Conservation (phyloP, 345 rosid species). For the Murraya koenigii region DNA sequence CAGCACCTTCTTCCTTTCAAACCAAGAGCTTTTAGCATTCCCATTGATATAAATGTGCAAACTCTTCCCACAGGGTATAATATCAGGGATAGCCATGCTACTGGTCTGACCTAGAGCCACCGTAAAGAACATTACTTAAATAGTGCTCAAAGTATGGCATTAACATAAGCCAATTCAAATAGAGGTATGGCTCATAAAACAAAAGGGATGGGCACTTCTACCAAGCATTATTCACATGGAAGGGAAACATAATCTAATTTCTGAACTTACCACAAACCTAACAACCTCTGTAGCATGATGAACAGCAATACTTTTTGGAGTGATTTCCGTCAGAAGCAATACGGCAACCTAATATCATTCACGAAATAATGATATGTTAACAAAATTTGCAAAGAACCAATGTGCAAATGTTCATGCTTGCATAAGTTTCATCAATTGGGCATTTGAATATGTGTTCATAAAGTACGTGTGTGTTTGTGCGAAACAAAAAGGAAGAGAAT, state of each 20-base stretch:
- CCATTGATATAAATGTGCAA: conserved; percentile 91
- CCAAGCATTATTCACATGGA: background rate
- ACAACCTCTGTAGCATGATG: conserved; percentile 96
- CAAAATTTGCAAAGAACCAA: conserved; percentile 7
- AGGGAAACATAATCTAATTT: background rate
- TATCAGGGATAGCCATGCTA: conserved; percentile 96
- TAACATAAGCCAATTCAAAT: conserved; percentile 2
- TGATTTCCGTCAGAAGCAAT: conserved; percentile 92
- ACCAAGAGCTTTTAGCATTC: conserved; percentile 94
- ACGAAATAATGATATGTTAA: conserved; percentile 7
- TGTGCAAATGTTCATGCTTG: background rate
- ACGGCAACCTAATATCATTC: conserved; percentile 67
- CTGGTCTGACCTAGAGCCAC: conserved; percentile 94
- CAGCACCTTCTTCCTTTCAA: conserved; percentile 87
- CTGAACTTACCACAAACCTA: conserved; percentile 79
- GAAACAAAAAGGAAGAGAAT: background rate
- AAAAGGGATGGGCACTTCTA: background rate
- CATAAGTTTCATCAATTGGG: background rate
- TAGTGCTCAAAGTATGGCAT: background rate
- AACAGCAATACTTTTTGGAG: conserved; percentile 98
- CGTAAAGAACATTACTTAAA: conserved; percentile 36
- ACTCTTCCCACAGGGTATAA: conserved; percentile 96
- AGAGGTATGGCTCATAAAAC: conserved; percentile 2
- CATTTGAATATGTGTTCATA: background rate
- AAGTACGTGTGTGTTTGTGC: background rate